A percentile compares a stretch with the other conserved stretches of the same genome.
Conservation (phyloP, 495 filamentous ascomycete species). For the Articulospora tetracladia region DNA sequence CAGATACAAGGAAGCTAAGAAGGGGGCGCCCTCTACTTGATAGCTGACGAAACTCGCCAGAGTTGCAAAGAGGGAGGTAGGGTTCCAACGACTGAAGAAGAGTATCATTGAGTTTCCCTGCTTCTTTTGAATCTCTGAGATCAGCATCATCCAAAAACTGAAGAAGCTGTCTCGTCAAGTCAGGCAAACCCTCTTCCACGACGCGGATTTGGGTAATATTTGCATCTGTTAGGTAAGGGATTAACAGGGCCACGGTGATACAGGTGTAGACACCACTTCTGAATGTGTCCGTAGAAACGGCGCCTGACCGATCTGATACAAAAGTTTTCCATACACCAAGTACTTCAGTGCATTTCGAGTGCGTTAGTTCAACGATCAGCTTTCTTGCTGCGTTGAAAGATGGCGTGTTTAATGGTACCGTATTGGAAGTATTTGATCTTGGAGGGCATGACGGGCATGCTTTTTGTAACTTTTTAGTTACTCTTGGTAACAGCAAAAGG, state of each 20-base stretch:
- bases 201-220: conserved; percentile 37
- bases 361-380: conserved; percentile 44
- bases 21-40: conserved; percentile 25
- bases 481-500: conserved; percentile 23
- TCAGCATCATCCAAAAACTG: conserved; percentile 9
- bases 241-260: conserved; percentile 35
- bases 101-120: conserved; percentile 9
- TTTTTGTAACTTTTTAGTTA: background rate
- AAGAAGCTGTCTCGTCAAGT: conserved; percentile 9
- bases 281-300: conserved; percentile 41
- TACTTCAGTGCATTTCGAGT: conserved; percentile 42
- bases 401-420: conserved; percentile 6
- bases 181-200: conserved; percentile 27
- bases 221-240: conserved; percentile 37
- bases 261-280: conserved; percentile 43
- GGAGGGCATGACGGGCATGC: conserved; percentile 18
- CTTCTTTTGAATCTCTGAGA: conserved; percentile 1
- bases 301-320: conserved; percentile 32
- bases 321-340: conserved; percentile 40
- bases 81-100: conserved; percentile 20
- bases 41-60: conserved; percentile 22
- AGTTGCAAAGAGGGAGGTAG: conserved; percentile 13
- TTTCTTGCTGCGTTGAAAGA: conserved; percentile 39
- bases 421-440: background rate
- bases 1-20: conserved; percentile 23